phyloP scores from a whole-genome alignment of 495 filamentous ascomycete genomes.

The Aspergillus sparsus region DNA sequence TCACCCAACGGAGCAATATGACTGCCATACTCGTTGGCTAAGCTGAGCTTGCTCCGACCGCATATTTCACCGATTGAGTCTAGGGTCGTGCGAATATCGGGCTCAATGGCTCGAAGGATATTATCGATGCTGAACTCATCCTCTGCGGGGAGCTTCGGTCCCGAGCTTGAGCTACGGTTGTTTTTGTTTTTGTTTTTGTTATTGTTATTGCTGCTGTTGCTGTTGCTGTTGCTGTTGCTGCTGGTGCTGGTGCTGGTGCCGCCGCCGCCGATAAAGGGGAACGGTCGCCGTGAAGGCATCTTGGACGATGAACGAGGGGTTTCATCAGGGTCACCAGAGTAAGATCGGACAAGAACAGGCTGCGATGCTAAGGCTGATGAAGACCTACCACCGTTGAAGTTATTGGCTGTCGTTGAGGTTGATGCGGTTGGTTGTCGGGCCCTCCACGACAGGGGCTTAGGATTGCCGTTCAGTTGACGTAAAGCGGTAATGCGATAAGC shows the following conservation, averaged over 20 bases:
- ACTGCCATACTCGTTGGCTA: slow-evolving; percentile 64
- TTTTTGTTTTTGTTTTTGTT: neutral
- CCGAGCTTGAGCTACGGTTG: slow-evolving; percentile 16
- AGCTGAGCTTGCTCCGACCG: slow-evolving; percentile 59
- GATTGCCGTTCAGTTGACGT: slow-evolving; percentile 31
- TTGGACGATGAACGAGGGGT: slow-evolving; percentile 20
- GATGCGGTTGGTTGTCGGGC: slow-evolving; percentile 19
- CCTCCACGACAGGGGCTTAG: slow-evolving; percentile 30
- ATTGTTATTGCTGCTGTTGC: too few relatives aligned
- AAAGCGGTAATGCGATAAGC: slow-evolving; percentile 33
- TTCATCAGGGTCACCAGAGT: slow-evolving; percentile 40
- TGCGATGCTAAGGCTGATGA: slow-evolving; percentile 38
- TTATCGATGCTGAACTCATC: slow-evolving; percentile 61
- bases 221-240: too few relatives aligned
- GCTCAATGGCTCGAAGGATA: slow-evolving; percentile 60
- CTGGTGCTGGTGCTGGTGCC: neutral
- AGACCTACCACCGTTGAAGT: slow-evolving; percentile 21
- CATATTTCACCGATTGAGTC: slow-evolving; percentile 67
- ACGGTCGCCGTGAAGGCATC: slow-evolving; percentile 41
- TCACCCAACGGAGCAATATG: slow-evolving; percentile 64
- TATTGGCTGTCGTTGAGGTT: slow-evolving; percentile 6
- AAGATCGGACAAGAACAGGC: slow-evolving; percentile 49
- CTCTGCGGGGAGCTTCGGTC: slow-evolving; percentile 46
- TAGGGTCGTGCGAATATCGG: slow-evolving; percentile 57
- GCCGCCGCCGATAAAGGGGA: slow-evolving; percentile 27